phyloP scores from a whole-genome alignment of 2,329 filamentous ascomycete genomes.

The Phoma herbarum region DNA sequence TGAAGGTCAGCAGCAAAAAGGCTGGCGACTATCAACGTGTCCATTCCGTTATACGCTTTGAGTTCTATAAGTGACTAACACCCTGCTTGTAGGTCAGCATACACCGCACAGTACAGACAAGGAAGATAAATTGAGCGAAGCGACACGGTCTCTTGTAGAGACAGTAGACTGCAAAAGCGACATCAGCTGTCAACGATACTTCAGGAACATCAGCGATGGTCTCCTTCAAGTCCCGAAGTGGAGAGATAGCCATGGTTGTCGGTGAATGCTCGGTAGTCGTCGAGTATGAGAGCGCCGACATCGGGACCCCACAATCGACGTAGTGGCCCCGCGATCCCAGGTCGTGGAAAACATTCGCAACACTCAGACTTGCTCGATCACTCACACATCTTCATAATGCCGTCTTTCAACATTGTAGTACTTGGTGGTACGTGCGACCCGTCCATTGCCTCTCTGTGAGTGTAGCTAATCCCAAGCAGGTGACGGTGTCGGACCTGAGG shows the following conservation, averaged over 20 bases:
- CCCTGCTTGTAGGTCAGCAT: too few relatives aligned
- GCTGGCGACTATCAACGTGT: neutral
- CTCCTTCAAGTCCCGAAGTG: neutral
- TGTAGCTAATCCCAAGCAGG: constrained; percentile 39
- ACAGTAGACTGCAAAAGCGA: neutral
- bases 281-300: constrained; percentile 1
- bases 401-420: constrained; percentile 54
- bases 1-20: neutral
- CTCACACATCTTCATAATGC: constrained; percentile 38
- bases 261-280: neutral
- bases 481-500: constrained; percentile 55
- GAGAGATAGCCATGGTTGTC: neutral
- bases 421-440: constrained; percentile 46
- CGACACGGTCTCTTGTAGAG: neutral
- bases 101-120: too few relatives aligned
- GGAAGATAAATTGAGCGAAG: neutral
- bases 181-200: neutral
- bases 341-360: neutral
- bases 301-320: constrained; percentile 13
- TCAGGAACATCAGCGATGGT: neutral
- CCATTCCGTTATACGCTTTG: neutral
- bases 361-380: constrained; percentile 8
- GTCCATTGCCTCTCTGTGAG: neutral
- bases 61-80: neutral
- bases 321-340: constrained; percentile 9